A percentile compares a stretch with the other conserved stretches of the same genome.
These are phyloP conservation scores for Xanthoconium separans DNA, from an alignment of 1,284 basidiomycete genomes.

Conservation along the genomic window DNA sequence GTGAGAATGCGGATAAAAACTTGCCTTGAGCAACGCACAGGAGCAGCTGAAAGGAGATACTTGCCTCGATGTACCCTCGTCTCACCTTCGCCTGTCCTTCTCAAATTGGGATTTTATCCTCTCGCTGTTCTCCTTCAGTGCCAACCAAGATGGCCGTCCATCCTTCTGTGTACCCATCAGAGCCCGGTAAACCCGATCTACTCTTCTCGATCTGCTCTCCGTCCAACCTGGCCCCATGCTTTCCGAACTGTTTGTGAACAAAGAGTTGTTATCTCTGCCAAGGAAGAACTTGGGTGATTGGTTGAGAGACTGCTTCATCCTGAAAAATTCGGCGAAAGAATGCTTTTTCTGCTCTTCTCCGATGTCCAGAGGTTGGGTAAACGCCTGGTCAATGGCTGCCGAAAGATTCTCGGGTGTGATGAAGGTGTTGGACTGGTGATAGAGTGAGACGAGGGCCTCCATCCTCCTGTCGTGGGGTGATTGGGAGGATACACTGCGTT, in stretches of 20 bases:
- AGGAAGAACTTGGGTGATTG: constrained; percentile 42
- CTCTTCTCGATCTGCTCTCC: constrained; percentile 36
- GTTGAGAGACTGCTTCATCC: constrained; percentile 27
- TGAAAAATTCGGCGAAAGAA: constrained; percentile 18
- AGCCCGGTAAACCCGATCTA: constrained; percentile 50
- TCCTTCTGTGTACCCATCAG: constrained; percentile 53
- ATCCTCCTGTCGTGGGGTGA: constrained; percentile 48
- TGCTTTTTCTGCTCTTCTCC: constrained; percentile 21
- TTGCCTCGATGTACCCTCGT: constrained; percentile 45
- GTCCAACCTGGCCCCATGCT: constrained; percentile 39
- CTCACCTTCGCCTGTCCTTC: constrained; percentile 34
- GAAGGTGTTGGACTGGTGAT: constrained; percentile 66
- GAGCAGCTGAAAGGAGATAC: neutral
- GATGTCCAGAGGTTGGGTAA: constrained; percentile 33
- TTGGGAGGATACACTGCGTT: constrained; percentile 24
- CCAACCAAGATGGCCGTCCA: constrained; percentile 53
- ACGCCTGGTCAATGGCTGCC: constrained; percentile 61
- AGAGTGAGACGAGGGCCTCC: constrained; percentile 68
- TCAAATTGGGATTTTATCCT: constrained; percentile 31
- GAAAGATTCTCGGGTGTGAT: constrained; percentile 68
- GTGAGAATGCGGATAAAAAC: neutral
- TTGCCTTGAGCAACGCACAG: constrained; percentile 2
- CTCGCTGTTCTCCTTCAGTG: constrained; percentile 49
- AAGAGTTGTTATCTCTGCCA: constrained; percentile 20
- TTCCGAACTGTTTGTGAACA: constrained; percentile 6